Evolutionary conservation across 208 protist species (phyloP), one percentile per base, ranked within the genome.

Genomic region (Leishmania lainsoni): DNA sequence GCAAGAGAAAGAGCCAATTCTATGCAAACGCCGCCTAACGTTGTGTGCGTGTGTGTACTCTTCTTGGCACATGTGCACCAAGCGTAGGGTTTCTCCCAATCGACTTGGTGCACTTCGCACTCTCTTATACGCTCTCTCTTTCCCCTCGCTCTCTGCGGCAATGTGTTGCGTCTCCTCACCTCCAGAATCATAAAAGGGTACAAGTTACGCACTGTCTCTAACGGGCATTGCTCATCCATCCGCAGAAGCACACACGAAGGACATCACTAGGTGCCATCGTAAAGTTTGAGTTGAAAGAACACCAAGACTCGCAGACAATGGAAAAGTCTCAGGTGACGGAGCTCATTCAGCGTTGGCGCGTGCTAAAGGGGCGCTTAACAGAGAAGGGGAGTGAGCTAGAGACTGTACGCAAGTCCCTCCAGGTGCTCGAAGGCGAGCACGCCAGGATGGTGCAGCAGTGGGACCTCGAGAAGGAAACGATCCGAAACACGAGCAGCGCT

Each of bases 391-490:
- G 45, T 54, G 88, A 96, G 81, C 80, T 94, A 5, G 89, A 96
- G 52, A 80, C 81, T 35, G 78, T 78, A 6, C 84, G 91, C 29
- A 78, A 81, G 22, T 69, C 83, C 3, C 65, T 95, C 14, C 76
- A 91, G 58, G 86, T 87, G 70, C 75, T 92, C 16, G 89, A 97
- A 39, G 72, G 71, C 2, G 86, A 92, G 81, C 85, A 92, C 72
- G 81, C 84, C 17, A 91, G 86, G 56, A 85, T 86, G 35, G 80
- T 87, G 35, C 89, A 95, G 76, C 78, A 95, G 81, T 97, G 94
- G 92, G 89, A 95, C 29, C 58, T 95, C 0, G 91, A 97, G 78
- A 97, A 96, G 87, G 90, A 93, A 35, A 90, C 81, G 29, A 92
- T 95, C 59, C 72, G 85, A 45, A 93, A 86, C 78, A 95, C 92